These are phyloP conservation scores for Mitragyna speciosa DNA, from an alignment of 257 asterid species.

Conservation along the genomic window DNA sequence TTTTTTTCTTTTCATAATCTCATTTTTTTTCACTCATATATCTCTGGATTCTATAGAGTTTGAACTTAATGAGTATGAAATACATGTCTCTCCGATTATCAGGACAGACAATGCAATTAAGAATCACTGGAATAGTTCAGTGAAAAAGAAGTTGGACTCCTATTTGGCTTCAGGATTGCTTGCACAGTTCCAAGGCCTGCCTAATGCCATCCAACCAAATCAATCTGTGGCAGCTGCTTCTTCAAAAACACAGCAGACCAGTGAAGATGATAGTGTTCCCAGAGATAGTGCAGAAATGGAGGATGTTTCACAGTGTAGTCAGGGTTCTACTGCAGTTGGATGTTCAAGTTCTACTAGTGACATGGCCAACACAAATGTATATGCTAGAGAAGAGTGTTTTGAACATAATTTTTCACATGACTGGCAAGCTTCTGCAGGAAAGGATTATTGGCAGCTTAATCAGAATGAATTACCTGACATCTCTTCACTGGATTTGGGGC, in stretches of 20 bases:
- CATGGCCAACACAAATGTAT: conserved; percentile 36
- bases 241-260: conserved; percentile 64
- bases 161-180: conserved; percentile 87
- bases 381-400: conserved; percentile 40
- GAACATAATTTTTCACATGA: conserved; percentile 56
- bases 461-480: conserved; percentile 54
- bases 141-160: conserved; percentile 83
- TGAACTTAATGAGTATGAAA: conserved; percentile 14
- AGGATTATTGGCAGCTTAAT: conserved; percentile 57
- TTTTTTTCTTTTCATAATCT: conserved; percentile 12
- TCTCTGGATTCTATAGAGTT: not conserved
- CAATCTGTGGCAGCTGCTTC: conserved; percentile 62
- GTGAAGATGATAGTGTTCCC: conserved; percentile 60
- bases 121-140: conserved; percentile 95
- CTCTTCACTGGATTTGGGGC: conserved; percentile 55
- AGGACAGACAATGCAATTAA: conserved; percentile 94
- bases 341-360: conserved; percentile 56
- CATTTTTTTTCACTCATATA: conserved; percentile 13
- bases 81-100: conserved; percentile 36
- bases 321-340: conserved; percentile 52
- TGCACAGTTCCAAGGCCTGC: conserved; percentile 68
- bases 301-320: conserved; percentile 91
- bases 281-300: conserved; percentile 58
- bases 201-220: conserved; percentile 43
- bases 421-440: conserved; percentile 53